Conservation (phyloP, 202 grass and related monocot genomes). For the Setaria italica region DNA sequence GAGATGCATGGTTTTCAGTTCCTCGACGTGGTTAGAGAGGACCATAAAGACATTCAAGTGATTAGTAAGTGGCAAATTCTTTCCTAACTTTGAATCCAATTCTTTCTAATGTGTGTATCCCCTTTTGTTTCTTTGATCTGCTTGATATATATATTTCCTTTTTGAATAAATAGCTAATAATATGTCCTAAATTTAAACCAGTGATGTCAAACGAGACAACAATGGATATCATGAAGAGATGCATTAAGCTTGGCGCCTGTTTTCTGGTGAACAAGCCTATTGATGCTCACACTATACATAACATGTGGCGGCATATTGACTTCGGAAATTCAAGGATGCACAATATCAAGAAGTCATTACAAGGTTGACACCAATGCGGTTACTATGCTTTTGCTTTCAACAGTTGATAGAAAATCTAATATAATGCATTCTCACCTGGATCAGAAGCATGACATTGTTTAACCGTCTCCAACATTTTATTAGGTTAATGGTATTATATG, state of each 20-base stretch:
- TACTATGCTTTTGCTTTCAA: background rate
- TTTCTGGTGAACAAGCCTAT: conserved; percentile 37
- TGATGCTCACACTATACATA: background rate
- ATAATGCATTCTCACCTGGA: background rate
- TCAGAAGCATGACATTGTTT: background rate
- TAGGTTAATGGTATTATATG: background rate
- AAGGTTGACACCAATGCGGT: conserved; percentile 3
- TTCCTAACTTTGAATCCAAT: background rate
- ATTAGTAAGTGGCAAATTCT: conserved; percentile 30
- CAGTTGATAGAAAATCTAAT: conserved; percentile 2
- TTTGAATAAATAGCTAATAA: background rate
- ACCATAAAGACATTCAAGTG: conserved; percentile 34
- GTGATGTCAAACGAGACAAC: conserved; percentile 29
- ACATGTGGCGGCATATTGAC: conserved; percentile 30
- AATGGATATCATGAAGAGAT: conserved; percentile 10
- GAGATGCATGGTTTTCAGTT: conserved; percentile 39
- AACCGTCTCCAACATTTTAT: background rate
- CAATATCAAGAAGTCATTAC: background rate
- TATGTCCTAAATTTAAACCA: background rate
- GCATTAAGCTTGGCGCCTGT: background rate
- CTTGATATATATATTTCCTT: background rate
- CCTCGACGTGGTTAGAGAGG: conserved; percentile 3
- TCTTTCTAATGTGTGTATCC: background rate
- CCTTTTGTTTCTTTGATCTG: background rate
- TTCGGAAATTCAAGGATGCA: background rate